Percentiles rank a stretch among this genome's conserved stretches.
phyloP scores from a whole-genome alignment of 2,329 filamentous ascomycete genomes.

The Rachicladosporium sp. region DNA sequence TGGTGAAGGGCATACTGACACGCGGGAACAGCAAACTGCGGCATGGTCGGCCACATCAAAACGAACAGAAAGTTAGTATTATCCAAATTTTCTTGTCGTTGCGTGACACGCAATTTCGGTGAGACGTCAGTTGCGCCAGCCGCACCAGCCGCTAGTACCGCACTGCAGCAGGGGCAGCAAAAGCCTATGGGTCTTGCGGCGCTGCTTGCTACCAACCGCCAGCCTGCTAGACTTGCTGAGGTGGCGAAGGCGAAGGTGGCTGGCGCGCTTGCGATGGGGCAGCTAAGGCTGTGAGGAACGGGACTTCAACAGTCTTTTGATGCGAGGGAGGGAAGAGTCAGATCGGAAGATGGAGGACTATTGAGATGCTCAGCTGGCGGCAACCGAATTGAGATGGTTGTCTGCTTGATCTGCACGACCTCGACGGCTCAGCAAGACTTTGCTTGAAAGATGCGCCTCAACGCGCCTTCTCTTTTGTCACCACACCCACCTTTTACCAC shows the following conservation, averaged over 20 bases:
- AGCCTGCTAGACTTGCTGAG: neutral
- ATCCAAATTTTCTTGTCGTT: constrained; percentile 12
- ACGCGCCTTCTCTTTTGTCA: neutral
- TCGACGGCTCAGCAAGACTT: too few species aligned
- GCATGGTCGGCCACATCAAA: constrained; percentile 93
- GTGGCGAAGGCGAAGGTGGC: neutral
- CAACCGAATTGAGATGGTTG: too few species aligned
- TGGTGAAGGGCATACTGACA: too few species aligned
- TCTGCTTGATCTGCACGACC: too few species aligned
- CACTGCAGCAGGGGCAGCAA: neutral
- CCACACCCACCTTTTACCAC: neutral
- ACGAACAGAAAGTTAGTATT: constrained; percentile 86
- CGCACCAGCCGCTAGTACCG: neutral
- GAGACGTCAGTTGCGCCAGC: constrained; percentile 1
- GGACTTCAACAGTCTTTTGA: constrained; percentile 4
- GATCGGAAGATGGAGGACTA: too few species aligned
- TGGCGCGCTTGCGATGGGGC: constrained; percentile 1
- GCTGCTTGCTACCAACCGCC: too few species aligned
- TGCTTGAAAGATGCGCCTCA: too few species aligned
- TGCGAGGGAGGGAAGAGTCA: too few species aligned
- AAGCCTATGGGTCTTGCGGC: neutral
- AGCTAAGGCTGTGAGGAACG: constrained; percentile 2
- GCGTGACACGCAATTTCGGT: constrained; percentile 2
- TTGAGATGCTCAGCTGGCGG: too few species aligned
- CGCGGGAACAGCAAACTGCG: constrained; percentile 56